Evolutionary conservation across 805 yeast genomes (phyloP).

Genomic region (Tanozyma kutaoensis): DNA sequence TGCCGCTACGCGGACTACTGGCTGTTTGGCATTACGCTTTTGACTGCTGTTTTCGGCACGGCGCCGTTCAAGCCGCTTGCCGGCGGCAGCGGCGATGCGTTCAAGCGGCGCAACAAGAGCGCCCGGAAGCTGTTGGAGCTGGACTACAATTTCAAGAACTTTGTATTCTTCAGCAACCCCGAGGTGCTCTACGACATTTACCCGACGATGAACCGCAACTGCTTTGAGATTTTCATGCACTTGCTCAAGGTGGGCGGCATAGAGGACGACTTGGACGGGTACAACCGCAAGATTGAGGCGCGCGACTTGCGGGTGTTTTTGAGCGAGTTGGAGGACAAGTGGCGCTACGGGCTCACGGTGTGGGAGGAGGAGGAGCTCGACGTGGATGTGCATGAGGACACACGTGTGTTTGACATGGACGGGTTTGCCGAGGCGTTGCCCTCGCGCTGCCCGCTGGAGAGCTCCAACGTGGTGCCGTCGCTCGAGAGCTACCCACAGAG

Average conservation of each 20-base stretch:
- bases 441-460: not conserved
- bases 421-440: constrained; percentile 2
- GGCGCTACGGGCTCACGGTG: constrained; percentile 28
- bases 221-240: constrained; percentile 27
- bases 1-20: constrained; percentile 37
- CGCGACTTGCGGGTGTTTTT: constrained; percentile 25
- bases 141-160: constrained; percentile 32
- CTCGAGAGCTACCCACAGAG: too few relatives aligned
- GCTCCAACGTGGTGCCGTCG: constrained; percentile 7
- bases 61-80: constrained; percentile 33
- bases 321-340: constrained; percentile 12
- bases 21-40: constrained; percentile 39
- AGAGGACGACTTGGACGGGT: constrained; percentile 16
- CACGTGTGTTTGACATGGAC: constrained; percentile 7
- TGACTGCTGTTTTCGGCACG: constrained; percentile 37
- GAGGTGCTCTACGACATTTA: constrained; percentile 35
- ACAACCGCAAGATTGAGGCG: constrained; percentile 9
- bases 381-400: not conserved
- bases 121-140: constrained; percentile 7
- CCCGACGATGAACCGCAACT: constrained; percentile 28
- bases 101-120: constrained; percentile 1
- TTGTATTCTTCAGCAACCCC: constrained; percentile 21
- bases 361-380: constrained; percentile 27
- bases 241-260: constrained; percentile 23
- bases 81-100: constrained; percentile 1